These are phyloP conservation scores for Cicer bijugum DNA, from an alignment of 306 rosid genomes.

Conservation along the genomic window DNA sequence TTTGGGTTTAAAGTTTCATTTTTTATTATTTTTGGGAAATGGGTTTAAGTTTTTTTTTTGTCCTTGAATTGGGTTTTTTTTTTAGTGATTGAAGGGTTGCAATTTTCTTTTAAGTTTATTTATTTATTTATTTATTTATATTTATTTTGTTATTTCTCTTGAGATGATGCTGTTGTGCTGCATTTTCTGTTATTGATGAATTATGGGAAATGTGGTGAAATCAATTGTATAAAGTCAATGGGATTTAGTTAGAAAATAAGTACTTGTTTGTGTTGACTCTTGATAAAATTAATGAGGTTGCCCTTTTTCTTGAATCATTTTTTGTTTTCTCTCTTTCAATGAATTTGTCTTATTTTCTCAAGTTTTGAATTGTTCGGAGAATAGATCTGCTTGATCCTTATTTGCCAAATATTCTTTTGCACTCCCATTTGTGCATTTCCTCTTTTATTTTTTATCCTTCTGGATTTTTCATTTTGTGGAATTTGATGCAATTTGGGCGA, in stretches of 20 bases:
- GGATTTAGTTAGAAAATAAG: slow-evolving; percentile 34
- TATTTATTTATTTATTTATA: too few species aligned
- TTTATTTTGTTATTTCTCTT: not conserved
- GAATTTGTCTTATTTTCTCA: slow-evolving; percentile 33
- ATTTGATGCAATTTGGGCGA: slow-evolving; percentile 34
- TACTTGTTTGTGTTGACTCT: slow-evolving; percentile 22
- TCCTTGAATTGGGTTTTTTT: slow-evolving; percentile 10
- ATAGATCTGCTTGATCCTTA: slow-evolving; percentile 40
- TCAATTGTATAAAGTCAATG: slow-evolving; percentile 32
- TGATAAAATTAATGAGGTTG: slow-evolving; percentile 27
- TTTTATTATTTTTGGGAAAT: not conserved
- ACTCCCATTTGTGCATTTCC: slow-evolving; percentile 21
- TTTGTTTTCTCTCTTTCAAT: slow-evolving; percentile 8
- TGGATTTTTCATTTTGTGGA: slow-evolving; percentile 23
- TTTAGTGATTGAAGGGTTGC: slow-evolving; percentile 2
- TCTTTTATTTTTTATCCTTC: not conserved
- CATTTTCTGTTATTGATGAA: slow-evolving; percentile 38
- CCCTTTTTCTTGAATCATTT: not conserved
- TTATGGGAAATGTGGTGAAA: slow-evolving; percentile 13
- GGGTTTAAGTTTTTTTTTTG: not conserved
- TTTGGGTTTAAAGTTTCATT: slow-evolving; percentile 37
- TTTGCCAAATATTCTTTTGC: slow-evolving; percentile 24
- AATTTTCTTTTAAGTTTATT: not conserved
- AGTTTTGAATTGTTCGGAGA: slow-evolving; percentile 9
- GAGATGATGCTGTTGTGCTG: slow-evolving; percentile 10